Conservation (phyloP, 768 basidiomycete genomes). For the Cantharellus anzutake region DNA sequence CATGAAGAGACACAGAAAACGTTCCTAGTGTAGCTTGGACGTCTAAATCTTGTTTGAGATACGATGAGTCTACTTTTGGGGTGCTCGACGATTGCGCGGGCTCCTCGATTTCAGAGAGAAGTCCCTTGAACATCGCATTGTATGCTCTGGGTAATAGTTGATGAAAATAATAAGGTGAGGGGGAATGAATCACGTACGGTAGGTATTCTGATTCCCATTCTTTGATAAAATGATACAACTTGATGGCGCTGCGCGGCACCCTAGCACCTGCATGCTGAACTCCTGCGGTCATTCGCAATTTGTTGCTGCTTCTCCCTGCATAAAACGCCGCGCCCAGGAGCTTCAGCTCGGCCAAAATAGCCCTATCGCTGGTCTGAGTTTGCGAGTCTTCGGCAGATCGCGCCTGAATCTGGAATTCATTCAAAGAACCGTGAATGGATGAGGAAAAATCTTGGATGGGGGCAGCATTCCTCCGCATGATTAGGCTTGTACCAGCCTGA, state of each 20-base stretch:
- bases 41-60: conserved; percentile 14
- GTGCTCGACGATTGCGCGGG: conserved; percentile 16
- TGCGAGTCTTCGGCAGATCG: not conserved
- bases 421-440: not conserved
- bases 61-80: not conserved
- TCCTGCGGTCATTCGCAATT: not conserved
- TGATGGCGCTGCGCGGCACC: conserved; percentile 66
- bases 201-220: conserved; percentile 71
- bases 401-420: not conserved
- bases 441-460: no score
- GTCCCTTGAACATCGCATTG: conserved; percentile 41
- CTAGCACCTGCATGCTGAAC: conserved; percentile 11
- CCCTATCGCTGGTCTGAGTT: not conserved
- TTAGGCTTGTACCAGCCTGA: not conserved
- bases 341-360: conserved; percentile 4
- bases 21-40: conserved; percentile 33
- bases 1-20: conserved; percentile 46
- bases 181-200: conserved; percentile 24
- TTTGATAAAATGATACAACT: conserved; percentile 57
- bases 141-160: conserved; percentile 17
- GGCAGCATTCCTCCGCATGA: no score
- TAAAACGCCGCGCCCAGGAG: not conserved
- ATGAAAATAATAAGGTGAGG: not conserved
- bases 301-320: not conserved
- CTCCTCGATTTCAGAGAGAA: conserved; percentile 41